Evolutionary conservation across 2,329 filamentous ascomycete genomes (phyloP).

Genomic region (Aureobasidium sp.): DNA sequence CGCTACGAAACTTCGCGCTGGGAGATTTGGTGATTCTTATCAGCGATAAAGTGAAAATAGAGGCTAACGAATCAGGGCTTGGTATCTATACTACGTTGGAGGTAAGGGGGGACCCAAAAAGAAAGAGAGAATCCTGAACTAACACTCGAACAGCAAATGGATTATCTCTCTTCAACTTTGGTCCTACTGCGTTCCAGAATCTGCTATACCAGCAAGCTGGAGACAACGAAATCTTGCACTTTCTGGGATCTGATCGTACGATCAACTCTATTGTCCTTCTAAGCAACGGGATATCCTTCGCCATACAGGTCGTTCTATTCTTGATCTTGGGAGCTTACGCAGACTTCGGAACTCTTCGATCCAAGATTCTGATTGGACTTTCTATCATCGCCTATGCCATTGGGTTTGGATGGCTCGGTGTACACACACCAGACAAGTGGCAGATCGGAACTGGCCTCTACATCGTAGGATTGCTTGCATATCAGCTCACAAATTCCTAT

Average conservation of each 20-base stretch:
- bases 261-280: slow-evolving; percentile 60
- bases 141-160: slow-evolving; percentile 28
- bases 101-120: not conserved
- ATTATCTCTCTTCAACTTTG: slow-evolving; percentile 55
- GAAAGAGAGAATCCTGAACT: not conserved
- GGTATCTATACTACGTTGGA: not conserved
- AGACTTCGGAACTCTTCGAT: slow-evolving; percentile 60
- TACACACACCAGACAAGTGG: slow-evolving; percentile 56
- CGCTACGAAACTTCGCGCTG: slow-evolving; percentile 44
- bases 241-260: slow-evolving; percentile 51
- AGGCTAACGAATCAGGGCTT: not conserved
- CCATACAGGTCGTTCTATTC: slow-evolving; percentile 55
- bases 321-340: slow-evolving; percentile 47
- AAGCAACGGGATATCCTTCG: slow-evolving; percentile 61
- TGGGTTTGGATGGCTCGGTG: slow-evolving; percentile 61
- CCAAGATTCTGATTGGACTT: slow-evolving; percentile 55
- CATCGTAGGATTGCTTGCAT: slow-evolving; percentile 59
- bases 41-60: not conserved
- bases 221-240: slow-evolving; percentile 45
- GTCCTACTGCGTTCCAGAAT: slow-evolving; percentile 58
- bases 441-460: slow-evolving; percentile 54
- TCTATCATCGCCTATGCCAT: slow-evolving; percentile 55
- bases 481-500: slow-evolving; percentile 45
- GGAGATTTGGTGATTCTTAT: slow-evolving; percentile 44
- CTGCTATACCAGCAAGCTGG: slow-evolving; percentile 55